phyloP scores from a whole-genome alignment of 2,329 filamentous ascomycete genomes.

The Cercospora sesami region DNA sequence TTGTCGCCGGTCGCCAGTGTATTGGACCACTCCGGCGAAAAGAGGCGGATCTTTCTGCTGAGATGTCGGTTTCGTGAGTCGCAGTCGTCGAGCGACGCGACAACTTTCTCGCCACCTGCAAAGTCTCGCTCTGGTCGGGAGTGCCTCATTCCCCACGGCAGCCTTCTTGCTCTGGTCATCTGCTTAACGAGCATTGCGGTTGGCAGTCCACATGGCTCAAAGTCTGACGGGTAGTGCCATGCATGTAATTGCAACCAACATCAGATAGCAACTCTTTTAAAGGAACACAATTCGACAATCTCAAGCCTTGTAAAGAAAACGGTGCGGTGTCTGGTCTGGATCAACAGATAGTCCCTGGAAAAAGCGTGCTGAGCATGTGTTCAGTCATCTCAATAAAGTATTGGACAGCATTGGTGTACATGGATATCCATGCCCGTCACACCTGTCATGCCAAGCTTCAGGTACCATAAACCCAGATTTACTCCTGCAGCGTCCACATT shows the following conservation, averaged over 20 bases:
- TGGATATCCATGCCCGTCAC: background rate
- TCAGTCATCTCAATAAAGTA: background rate
- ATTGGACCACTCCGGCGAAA: background rate
- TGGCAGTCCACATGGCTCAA: background rate
- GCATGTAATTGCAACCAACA: background rate
- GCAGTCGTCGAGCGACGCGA: background rate
- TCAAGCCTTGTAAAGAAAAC: background rate
- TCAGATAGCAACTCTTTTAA: background rate
- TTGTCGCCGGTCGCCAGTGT: background rate
- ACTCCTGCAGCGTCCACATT: background rate
- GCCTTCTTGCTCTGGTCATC: background rate
- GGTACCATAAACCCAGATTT: background rate
- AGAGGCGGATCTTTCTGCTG: background rate
- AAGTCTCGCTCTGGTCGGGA: background rate
- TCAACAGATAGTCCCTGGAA: background rate
- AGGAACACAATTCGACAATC: background rate
- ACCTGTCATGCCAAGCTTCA: background rate
- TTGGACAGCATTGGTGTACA: background rate
- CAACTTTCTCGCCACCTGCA: background rate
- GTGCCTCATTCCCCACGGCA: background rate
- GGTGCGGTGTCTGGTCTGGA: background rate
- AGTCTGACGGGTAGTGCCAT: background rate
- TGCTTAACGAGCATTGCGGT: background rate
- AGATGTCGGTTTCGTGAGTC: background rate
- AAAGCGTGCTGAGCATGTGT: background rate